Percentiles rank a stretch among this genome's conserved stretches.
Evolutionary conservation across 148 eudicot genomes (phyloP).

Genomic region (Pharnaceum exiguum): DNA sequence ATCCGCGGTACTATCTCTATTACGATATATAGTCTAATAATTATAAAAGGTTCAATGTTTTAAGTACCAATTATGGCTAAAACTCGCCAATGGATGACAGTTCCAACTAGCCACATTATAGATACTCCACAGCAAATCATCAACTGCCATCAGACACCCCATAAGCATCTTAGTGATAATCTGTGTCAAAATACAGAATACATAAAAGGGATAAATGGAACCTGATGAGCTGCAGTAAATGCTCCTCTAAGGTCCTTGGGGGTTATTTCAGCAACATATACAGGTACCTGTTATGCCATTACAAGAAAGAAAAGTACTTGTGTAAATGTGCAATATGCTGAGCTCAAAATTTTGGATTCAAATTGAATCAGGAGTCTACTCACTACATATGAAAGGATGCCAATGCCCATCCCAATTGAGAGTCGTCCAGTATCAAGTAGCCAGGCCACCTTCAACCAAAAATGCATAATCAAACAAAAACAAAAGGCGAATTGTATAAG

Average conservation of each 20-base stretch:
- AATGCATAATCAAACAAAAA: neutral
- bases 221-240: slow-evolving; percentile 73
- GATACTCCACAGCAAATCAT: slow-evolving; percentile 68
- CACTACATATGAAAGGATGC: slow-evolving; percentile 76
- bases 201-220: slow-evolving; percentile 14
- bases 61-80: slow-evolving; percentile 53
- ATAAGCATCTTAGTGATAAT: neutral
- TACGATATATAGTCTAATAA: too few relatives aligned
- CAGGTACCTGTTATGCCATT: slow-evolving; percentile 58
- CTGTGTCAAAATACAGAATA: neutral
- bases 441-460: slow-evolving; percentile 49
- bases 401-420: slow-evolving; percentile 57
- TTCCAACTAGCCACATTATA: slow-evolving; percentile 50
- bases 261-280: slow-evolving; percentile 84
- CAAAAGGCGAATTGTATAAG: neutral
- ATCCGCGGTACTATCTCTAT: too few relatives aligned
- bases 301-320: neutral
- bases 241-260: slow-evolving; percentile 81
- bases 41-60: too few relatives aligned
- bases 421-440: slow-evolving; percentile 65
- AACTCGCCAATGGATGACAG: slow-evolving; percentile 50
- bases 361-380: slow-evolving; percentile 12
- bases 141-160: slow-evolving; percentile 38
- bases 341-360: too few relatives aligned
- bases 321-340: too few relatives aligned